Evolutionary conservation across 2,329 filamentous ascomycete genomes (phyloP).

Genomic region (Sporothrix schenckii): DNA sequence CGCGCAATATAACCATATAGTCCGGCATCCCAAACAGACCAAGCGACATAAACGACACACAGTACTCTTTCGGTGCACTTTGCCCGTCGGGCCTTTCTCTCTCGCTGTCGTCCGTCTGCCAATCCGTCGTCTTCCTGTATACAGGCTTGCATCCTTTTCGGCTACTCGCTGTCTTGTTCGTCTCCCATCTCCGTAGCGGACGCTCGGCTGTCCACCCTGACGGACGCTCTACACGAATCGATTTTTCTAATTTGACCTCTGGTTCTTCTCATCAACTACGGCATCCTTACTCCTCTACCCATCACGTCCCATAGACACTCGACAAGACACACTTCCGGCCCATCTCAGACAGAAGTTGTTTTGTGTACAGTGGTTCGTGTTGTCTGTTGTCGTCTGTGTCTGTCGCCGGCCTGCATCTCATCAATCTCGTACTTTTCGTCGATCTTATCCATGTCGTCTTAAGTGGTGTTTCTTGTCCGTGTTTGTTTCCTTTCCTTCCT

Average conservation of each 20-base stretch:
- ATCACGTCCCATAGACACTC: neutral
- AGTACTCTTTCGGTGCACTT: neutral
- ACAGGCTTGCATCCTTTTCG: slow-evolving; percentile 4
- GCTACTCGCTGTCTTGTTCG: no score
- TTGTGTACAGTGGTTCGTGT: slow-evolving; percentile 9
- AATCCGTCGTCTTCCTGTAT: neutral
- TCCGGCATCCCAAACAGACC: slow-evolving; percentile 9
- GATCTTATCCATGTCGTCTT: slow-evolving; percentile 22
- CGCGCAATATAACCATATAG: slow-evolving; percentile 29
- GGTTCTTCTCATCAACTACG: neutral
- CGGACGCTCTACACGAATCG: neutral
- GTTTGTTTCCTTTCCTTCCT: neutral
- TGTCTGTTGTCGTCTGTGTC: neutral
- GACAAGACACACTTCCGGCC: neutral
- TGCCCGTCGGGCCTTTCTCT: neutral
- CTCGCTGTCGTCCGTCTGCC: neutral
- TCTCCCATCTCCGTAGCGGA: neutral
- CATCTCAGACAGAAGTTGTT: slow-evolving; percentile 20
- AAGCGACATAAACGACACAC: neutral
- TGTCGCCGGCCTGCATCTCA: slow-evolving; percentile 2
- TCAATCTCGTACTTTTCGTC: slow-evolving; percentile 17
- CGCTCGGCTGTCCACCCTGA: neutral
- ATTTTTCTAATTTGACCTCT: neutral
- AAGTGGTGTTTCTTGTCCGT: neutral
- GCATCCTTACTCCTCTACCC: neutral